A percentile compares a stretch with the other conserved stretches of the same genome.
These are phyloP conservation scores for Grammothele lineata DNA, from an alignment of 768 basidiomycete species.

Conservation along the genomic window DNA sequence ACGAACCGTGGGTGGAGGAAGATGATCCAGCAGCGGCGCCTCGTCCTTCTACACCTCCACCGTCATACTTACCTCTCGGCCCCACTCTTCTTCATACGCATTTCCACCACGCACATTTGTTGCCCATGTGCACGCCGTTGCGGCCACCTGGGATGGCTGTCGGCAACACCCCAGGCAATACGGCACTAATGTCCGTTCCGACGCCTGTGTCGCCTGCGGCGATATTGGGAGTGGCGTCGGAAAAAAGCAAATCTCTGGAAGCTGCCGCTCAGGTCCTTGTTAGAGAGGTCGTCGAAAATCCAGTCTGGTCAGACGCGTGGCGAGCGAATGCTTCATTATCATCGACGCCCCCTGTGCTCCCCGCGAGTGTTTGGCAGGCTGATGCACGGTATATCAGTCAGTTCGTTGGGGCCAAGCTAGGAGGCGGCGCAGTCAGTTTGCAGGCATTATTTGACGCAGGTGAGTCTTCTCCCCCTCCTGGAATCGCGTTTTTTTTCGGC, in stretches of 20 bases:
- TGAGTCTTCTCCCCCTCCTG: background rate
- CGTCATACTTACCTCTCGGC: constrained; percentile 66
- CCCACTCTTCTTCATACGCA: constrained; percentile 63
- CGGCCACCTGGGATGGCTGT: constrained; percentile 50
- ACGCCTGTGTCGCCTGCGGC: constrained; percentile 86
- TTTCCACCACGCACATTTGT: constrained; percentile 59
- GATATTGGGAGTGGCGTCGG: constrained; percentile 54
- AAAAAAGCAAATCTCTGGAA: constrained; percentile 66
- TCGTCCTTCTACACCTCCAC: constrained; percentile 66
- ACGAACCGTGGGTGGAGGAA: constrained; percentile 29
- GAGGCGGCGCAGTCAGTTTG: constrained; percentile 42
- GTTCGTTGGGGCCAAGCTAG: constrained; percentile 38
- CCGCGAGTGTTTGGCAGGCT: constrained; percentile 49
- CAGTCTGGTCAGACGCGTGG: constrained; percentile 67
- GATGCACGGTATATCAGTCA: constrained; percentile 45
- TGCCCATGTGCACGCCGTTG: constrained; percentile 58
- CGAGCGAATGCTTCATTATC: constrained; percentile 30
- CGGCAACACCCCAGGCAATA: constrained; percentile 14
- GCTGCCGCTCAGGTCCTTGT: constrained; percentile 60
- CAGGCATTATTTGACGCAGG: constrained; percentile 36
- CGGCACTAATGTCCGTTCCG: constrained; percentile 57
- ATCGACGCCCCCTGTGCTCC: constrained; percentile 16
- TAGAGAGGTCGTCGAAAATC: constrained; percentile 70
- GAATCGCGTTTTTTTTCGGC: no score
- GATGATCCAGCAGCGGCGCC: constrained; percentile 34